These are phyloP conservation scores for Trypanosomatidae sp. DNA, from an alignment of 208 protist species.

Conservation along the genomic window DNA sequence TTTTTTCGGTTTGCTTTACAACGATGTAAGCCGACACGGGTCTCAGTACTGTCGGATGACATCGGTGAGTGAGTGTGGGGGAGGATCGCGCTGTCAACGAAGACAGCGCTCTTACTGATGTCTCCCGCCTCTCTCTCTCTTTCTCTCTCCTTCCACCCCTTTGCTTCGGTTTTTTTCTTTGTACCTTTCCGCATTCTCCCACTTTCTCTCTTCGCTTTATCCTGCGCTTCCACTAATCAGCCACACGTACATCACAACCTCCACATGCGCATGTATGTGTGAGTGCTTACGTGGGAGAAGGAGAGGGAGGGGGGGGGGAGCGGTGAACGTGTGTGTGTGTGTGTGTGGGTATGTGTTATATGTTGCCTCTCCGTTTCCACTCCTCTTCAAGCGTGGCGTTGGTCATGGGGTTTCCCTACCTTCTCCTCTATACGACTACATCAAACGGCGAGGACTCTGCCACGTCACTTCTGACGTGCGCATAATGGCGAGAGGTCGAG, in stretches of 20 bases:
- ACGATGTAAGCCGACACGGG: neutral
- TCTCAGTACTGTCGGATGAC: neutral
- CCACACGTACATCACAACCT: neutral
- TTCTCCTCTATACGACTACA: neutral
- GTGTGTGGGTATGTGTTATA: neutral
- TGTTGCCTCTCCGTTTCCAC: neutral
- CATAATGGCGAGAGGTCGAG: neutral
- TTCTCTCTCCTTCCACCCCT: neutral
- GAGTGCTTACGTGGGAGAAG: neutral
- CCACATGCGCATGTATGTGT: neutral
- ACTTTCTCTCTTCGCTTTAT: neutral
- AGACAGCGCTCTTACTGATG: constrained; percentile 12
- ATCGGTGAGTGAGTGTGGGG: neutral
- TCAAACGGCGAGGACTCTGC: neutral
- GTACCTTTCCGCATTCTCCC: neutral
- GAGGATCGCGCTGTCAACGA: neutral
- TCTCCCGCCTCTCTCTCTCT: neutral
- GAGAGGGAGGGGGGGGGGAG: neutral
- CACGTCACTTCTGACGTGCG: neutral
- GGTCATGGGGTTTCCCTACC: neutral
- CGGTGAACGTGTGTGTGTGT: neutral
- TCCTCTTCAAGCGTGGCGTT: neutral
- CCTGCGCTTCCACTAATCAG: neutral
- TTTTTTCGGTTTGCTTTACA: neutral
- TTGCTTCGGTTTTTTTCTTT: too few species aligned